Evolutionary conservation across 306 rosid genomes (phyloP).

Genomic region (Echinosophora koreensis): DNA sequence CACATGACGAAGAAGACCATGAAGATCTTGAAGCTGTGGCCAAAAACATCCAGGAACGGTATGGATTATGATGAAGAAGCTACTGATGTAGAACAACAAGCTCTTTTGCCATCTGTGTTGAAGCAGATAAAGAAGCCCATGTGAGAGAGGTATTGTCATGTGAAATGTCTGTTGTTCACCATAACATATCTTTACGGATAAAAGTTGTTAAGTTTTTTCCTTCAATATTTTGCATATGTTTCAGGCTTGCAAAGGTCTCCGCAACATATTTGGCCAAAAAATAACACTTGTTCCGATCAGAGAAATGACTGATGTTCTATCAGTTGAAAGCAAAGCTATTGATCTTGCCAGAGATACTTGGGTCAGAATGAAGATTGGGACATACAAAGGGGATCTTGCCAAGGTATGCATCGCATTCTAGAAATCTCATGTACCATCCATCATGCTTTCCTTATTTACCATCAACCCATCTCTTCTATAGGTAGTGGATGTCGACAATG

Average conservation of each 20-base stretch:
- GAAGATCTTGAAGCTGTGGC: constrained; percentile 93
- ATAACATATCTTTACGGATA: background rate
- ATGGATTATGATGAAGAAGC: constrained; percentile 88
- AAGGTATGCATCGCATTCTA: constrained; percentile 58
- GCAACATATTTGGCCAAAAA: constrained; percentile 75
- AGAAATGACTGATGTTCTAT: constrained; percentile 98
- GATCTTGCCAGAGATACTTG: constrained; percentile 96
- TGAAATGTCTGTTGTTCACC: constrained; percentile 29
- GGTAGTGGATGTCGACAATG: constrained; percentile 97
- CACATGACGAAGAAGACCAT: constrained; percentile 75
- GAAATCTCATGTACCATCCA: background rate
- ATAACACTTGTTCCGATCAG: constrained; percentile 88
- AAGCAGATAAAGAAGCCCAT: constrained; percentile 99
- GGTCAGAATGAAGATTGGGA: constrained; percentile 98
- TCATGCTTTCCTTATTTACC: constrained; percentile 39
- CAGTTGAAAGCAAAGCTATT: constrained; percentile 95
- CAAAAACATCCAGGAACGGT: constrained; percentile 78
- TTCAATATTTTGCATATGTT: constrained; percentile 38
- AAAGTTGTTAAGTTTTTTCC: constrained; percentile 10
- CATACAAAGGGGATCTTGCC: constrained; percentile 96
- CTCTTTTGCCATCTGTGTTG: constrained; percentile 96
- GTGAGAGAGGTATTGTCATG: constrained; percentile 83
- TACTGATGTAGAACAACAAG: constrained; percentile 96
- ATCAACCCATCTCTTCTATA: constrained; percentile 50
- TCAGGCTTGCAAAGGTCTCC: constrained; percentile 96